Evolutionary conservation across 2,329 filamentous ascomycete species (phyloP).

Genomic region (Trichoderma harzianum): DNA sequence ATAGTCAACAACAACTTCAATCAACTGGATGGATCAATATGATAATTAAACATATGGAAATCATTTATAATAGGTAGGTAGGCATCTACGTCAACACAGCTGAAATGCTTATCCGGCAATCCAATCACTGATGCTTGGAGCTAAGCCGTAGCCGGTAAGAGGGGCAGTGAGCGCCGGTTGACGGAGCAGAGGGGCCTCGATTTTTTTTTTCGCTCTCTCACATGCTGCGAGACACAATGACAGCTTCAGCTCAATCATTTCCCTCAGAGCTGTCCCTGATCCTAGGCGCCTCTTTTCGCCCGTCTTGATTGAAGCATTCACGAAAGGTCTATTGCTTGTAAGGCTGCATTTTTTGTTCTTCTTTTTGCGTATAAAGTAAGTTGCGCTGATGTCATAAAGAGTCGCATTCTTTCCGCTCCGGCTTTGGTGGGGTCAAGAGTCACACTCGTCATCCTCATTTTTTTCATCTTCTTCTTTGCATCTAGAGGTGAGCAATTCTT

Average conservation of each 20-base stretch:
- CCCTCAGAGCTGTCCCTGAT: not conserved
- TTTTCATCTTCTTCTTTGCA: not conserved
- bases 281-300: not conserved
- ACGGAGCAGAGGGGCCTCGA: conserved; percentile 15
- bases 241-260: not conserved
- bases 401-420: not conserved
- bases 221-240: conserved; percentile 6
- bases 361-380: not conserved
- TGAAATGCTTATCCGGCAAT: not conserved
- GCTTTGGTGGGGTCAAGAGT: conserved; percentile 17
- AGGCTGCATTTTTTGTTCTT: not conserved
- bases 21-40: not conserved
- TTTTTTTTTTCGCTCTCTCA: conserved; percentile 10
- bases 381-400: conserved; percentile 17
- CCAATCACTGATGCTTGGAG: not conserved
- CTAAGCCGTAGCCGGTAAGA: conserved; percentile 33
- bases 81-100: not conserved
- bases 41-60: not conserved
- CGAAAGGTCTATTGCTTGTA: not conserved
- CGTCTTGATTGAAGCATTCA: not conserved
- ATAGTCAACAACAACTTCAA: rapidly evolving
- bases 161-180: conserved; percentile 26
- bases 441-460: not conserved
- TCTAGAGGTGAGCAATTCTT: conserved; percentile 1
- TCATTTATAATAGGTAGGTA: not conserved